Evolutionary conservation across 768 basidiomycete species (phyloP).

Genomic region (Rhodotorula toruloides): DNA sequence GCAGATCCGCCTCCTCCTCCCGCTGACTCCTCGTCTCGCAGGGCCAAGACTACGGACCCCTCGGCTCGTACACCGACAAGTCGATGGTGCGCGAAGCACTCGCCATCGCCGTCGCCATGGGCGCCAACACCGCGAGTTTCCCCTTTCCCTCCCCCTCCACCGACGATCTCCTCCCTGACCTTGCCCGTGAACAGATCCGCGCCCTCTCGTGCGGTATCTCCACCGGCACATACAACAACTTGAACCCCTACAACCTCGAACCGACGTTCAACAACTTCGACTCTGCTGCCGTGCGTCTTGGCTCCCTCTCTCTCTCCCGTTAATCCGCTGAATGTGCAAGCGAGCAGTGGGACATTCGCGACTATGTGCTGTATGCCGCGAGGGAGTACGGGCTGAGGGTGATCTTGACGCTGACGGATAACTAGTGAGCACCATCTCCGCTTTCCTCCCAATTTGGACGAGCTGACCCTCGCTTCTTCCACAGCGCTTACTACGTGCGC

Average conservation of each 20-base stretch:
- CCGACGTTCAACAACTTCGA: slow-evolving; percentile 40
- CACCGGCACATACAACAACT: slow-evolving; percentile 30
- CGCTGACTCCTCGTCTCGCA: neutral
- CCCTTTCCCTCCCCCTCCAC: slow-evolving; percentile 27
- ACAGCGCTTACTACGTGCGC: slow-evolving; percentile 16
- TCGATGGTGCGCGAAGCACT: slow-evolving; percentile 34
- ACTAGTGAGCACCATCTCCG: neutral
- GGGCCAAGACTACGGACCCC: slow-evolving; percentile 32
- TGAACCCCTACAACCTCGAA: slow-evolving; percentile 41
- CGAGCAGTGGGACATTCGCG: slow-evolving; percentile 11
- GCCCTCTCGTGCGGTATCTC: slow-evolving; percentile 39
- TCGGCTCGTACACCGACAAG: slow-evolving; percentile 31
- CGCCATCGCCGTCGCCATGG: slow-evolving; percentile 40
- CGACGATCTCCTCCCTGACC: neutral
- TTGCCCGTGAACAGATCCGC: slow-evolving; percentile 15
- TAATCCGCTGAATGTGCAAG: neutral
- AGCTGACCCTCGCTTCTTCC: neutral
- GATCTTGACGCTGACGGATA: slow-evolving; percentile 33
- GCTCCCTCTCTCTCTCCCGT: neutral
- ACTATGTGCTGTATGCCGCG: slow-evolving; percentile 25
- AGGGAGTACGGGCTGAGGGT: slow-evolving; percentile 36
- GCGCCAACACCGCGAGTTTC: slow-evolving; percentile 41
- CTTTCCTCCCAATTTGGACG: neutral
- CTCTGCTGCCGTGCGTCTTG: slow-evolving; percentile 33
- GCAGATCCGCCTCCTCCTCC: too few relatives aligned